Percentiles rank a stretch among this genome's conserved stretches.
Evolutionary conservation across 2,329 filamentous ascomycete species (phyloP).

Genomic region (Cordyceps farinosa): DNA sequence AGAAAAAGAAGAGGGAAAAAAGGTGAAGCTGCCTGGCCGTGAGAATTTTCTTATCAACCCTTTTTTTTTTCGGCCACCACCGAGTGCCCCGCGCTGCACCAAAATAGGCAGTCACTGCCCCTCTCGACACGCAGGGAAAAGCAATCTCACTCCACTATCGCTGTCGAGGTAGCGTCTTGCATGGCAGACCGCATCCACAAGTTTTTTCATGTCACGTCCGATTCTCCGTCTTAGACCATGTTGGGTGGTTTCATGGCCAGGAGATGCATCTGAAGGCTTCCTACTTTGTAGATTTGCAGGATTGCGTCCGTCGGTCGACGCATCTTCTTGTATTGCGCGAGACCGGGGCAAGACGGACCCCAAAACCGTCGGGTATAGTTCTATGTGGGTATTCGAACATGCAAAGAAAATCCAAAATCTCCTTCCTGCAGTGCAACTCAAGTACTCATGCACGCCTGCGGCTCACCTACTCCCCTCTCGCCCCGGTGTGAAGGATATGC

Average conservation of each 20-base stretch:
- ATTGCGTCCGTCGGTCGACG: not conserved
- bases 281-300: not conserved
- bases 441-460: not conserved
- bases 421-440: not conserved
- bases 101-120: conserved; percentile 11
- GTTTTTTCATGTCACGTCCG: not conserved
- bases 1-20: conserved; percentile 16
- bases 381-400: conserved; percentile 3
- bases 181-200: not conserved
- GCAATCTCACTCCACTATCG: conserved; percentile 1
- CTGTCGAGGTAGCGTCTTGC: not conserved
- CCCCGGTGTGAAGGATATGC: conserved; percentile 7
- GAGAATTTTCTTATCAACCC: conserved; percentile 16
- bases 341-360: too few relatives aligned
- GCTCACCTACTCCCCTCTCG: not conserved
- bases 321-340: not conserved
- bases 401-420: not conserved
- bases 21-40: not conserved
- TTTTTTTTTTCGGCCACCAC: conserved; percentile 12
- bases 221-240: too few relatives aligned
- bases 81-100: conserved; percentile 14
- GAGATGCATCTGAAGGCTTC: too few relatives aligned
- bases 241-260: too few relatives aligned
- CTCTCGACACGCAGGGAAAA: not conserved
- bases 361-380: not conserved